Evolutionary conservation across 306 rosid species (phyloP).

Genomic region (Cucumis melo): DNA sequence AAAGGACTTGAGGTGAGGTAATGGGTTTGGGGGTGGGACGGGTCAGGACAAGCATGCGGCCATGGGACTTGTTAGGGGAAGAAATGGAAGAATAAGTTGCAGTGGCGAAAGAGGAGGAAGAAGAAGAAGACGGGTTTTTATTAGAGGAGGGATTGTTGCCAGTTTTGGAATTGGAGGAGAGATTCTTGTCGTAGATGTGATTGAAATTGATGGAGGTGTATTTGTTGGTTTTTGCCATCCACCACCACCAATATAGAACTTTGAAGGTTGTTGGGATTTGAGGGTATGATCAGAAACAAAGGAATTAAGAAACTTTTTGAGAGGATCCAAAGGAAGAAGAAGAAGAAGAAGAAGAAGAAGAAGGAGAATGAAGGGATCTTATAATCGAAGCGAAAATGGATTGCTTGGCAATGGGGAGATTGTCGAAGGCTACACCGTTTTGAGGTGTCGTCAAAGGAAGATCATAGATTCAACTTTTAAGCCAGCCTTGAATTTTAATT

Average conservation of each 20-base stretch:
- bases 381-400: background rate
- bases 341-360: background rate
- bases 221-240: constrained; percentile 83
- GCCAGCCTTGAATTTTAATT: background rate
- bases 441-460: background rate
- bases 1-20: background rate
- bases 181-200: constrained; percentile 53
- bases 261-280: background rate
- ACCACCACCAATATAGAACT: constrained; percentile 15
- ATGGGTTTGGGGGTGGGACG: constrained; percentile 22
- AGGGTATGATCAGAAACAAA: background rate
- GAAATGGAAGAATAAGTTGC: constrained; percentile 56
- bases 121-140: constrained; percentile 23
- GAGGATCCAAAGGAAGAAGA: background rate
- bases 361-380: background rate
- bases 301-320: background rate
- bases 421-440: background rate
- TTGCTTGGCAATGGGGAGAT: background rate
- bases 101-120: constrained; percentile 26
- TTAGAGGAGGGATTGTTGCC: background rate
- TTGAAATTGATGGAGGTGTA: constrained; percentile 65
- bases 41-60: constrained; percentile 67
- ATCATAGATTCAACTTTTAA: background rate
- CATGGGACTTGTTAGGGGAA: constrained; percentile 46
- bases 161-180: constrained; percentile 11